Evolutionary conservation across 208 protist genomes (phyloP).

Genomic region (Leishmania major): DNA sequence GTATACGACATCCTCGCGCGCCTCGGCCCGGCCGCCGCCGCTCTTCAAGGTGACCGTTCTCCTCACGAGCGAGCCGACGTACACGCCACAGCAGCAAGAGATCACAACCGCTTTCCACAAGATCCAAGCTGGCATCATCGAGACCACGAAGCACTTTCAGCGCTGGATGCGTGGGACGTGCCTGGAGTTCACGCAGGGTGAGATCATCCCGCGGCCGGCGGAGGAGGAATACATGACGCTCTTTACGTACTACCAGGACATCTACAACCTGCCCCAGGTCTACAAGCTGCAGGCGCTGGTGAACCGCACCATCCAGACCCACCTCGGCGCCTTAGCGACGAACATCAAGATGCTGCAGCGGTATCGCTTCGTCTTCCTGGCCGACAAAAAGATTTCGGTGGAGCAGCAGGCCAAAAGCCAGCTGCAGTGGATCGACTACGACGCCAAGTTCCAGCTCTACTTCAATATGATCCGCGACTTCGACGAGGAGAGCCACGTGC

Average conservation of each 20-base stretch:
- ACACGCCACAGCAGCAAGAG: constrained; percentile 93
- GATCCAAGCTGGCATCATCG: constrained; percentile 92
- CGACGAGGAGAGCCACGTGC: constrained; percentile 81
- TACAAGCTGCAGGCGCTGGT: constrained; percentile 91
- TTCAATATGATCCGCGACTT: constrained; percentile 94
- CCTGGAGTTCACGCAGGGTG: constrained; percentile 93
- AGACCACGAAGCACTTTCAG: constrained; percentile 94
- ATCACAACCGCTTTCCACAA: constrained; percentile 93
- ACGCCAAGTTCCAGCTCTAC: constrained; percentile 95
- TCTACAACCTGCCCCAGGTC: constrained; percentile 88
- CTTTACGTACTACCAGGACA: constrained; percentile 97
- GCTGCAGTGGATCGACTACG: constrained; percentile 95
- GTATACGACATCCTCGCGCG: constrained; percentile 54
- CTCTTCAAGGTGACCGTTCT: constrained; percentile 95
- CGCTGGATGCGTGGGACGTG: constrained; percentile 98
- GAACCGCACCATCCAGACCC: constrained; percentile 92
- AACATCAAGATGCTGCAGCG: constrained; percentile 94
- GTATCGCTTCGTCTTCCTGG: constrained; percentile 94
- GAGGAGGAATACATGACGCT: constrained; percentile 84
- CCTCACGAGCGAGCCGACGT: constrained; percentile 92
- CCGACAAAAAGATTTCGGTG: constrained; percentile 94
- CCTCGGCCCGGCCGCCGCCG: constrained; percentile 46
- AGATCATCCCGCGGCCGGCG: constrained; percentile 83
- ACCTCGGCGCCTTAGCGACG: constrained; percentile 84
- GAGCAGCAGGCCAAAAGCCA: constrained; percentile 94